These are phyloP conservation scores for Cunninghamia lanceolata DNA, from an alignment of 75 land plant genomes.

Conservation along the genomic window DNA sequence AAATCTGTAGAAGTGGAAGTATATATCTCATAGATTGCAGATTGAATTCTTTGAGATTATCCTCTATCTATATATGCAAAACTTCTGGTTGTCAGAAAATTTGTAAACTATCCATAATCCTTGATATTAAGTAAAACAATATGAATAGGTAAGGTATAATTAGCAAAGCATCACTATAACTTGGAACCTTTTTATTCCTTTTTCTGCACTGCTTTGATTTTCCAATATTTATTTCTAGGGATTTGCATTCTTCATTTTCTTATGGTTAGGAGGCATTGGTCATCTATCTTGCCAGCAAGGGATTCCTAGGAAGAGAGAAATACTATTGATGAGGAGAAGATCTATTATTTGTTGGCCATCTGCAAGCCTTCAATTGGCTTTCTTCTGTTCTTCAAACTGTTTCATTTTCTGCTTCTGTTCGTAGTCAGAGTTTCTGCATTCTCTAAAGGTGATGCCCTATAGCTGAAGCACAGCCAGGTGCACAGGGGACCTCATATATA, in stretches of 20 bases:
- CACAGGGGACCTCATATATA: neutral
- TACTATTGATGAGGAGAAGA: neutral
- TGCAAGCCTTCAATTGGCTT: neutral
- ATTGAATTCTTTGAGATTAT: neutral
- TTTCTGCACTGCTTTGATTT: neutral
- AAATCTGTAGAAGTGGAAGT: too few relatives aligned
- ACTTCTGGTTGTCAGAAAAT: neutral
- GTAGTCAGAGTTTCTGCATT: too few relatives aligned
- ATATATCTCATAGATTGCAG: neutral
- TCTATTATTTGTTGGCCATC: neutral
- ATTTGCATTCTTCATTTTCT: neutral
- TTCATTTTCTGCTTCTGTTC: neutral
- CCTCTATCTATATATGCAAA: neutral
- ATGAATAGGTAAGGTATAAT: neutral
- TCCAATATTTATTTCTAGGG: neutral
- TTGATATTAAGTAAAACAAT: neutral
- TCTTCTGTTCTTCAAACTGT: neutral
- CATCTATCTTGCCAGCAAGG: neutral
- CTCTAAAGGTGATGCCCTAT: neutral
- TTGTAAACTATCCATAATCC: neutral
- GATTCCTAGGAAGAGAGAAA: neutral
- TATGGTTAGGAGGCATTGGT: neutral
- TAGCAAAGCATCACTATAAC: neutral
- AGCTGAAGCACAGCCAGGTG: neutral
- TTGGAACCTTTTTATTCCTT: neutral